Evolutionary conservation across 2,329 filamentous ascomycete species (phyloP).

Genomic region (Cytospora leucostoma): DNA sequence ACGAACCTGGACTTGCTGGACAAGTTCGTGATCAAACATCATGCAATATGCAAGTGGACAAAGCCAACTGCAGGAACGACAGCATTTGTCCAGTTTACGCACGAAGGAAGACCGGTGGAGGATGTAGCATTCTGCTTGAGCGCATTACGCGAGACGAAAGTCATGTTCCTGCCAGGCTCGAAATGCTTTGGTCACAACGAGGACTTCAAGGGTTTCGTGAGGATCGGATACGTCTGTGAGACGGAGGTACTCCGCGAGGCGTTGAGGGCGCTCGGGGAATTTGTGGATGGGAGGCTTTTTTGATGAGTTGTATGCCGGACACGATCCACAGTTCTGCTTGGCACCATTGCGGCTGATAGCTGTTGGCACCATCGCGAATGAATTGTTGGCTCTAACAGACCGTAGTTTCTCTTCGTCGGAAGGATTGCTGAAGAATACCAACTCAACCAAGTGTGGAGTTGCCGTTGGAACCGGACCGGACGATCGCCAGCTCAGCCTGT

Average conservation of each 20-base stretch:
- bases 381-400: not conserved
- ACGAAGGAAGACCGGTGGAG: conserved; percentile 62
- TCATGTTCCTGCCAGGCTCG: conserved; percentile 73
- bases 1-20: conserved; percentile 68
- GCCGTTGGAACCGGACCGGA: not conserved
- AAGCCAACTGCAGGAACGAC: conserved; percentile 79
- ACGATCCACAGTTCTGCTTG: not conserved
- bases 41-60: conserved; percentile 66
- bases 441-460: not conserved
- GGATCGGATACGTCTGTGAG: conserved; percentile 71
- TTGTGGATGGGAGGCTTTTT: conserved; percentile 41
- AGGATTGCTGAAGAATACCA: not conserved
- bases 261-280: conserved; percentile 51
- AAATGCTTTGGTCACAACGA: conserved; percentile 68
- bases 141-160: conserved; percentile 67
- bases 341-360: not conserved
- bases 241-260: conserved; percentile 69
- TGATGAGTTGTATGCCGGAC: not conserved
- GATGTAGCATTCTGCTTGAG: conserved; percentile 72
- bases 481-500: not conserved
- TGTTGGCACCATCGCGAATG: not conserved
- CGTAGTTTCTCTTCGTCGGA: not conserved
- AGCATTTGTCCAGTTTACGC: conserved; percentile 71
- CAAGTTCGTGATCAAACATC: conserved; percentile 65
- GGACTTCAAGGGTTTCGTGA: conserved; percentile 72